A percentile compares a stretch with the other conserved stretches of the same genome.
Evolutionary conservation across 129 eudicot species (phyloP).

Genomic region (Helichrysum umbraculigerum): DNA sequence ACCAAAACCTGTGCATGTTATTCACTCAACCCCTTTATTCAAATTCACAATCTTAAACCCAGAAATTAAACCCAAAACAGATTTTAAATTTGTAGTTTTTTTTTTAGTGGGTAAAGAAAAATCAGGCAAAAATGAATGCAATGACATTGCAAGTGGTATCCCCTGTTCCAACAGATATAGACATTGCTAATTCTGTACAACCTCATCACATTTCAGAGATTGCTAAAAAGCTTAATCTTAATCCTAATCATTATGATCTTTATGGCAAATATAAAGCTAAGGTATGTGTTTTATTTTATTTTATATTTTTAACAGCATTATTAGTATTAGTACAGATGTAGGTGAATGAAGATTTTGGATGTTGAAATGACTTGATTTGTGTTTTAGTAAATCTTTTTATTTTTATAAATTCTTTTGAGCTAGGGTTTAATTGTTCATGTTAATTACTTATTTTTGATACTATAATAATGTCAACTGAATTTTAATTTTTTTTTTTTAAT

Average conservation of each 20-base stretch:
- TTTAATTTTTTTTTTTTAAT: no score
- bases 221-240: constrained; percentile 66
- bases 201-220: constrained; percentile 81
- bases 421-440: not conserved
- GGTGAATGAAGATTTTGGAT: not conserved
- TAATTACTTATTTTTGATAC: no score
- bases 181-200: constrained; percentile 82
- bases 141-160: constrained; percentile 68
- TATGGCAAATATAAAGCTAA: constrained; percentile 97
- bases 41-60: constrained; percentile 7
- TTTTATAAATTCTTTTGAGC: no score
- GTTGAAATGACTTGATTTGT: not conserved
- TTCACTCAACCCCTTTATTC: constrained; percentile 25
- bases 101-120: no score
- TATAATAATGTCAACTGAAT: no score
- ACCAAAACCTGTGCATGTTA: constrained; percentile 33
- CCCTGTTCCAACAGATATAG: constrained; percentile 96
- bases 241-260: constrained; percentile 71
- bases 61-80: not conserved
- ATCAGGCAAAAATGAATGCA: constrained; percentile 24
- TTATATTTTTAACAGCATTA: not conserved
- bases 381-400: not conserved
- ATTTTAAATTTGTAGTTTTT: no score
- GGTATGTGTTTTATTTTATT: constrained; percentile 35
- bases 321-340: not conserved